Evolutionary conservation across 768 basidiomycete genomes (phyloP).

Genomic region (Dioszegia aurantiaca): DNA sequence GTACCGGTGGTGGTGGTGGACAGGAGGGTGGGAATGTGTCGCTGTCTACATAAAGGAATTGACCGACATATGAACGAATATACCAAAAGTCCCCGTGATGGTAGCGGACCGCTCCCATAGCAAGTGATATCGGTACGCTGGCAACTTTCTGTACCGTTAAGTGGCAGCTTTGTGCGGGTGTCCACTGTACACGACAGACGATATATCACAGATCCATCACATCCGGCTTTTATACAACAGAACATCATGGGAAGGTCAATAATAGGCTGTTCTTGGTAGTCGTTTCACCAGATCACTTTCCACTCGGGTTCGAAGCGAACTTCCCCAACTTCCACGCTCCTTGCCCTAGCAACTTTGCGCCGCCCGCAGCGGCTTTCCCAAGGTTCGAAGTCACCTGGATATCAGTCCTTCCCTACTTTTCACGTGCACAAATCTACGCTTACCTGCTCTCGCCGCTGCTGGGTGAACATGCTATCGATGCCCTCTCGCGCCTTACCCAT

Average conservation of each 20-base stretch:
- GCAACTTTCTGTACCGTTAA: too few species aligned
- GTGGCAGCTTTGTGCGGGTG: too few species aligned
- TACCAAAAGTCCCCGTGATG: too few species aligned
- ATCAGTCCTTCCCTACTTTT: too few species aligned
- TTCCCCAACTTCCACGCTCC: slow-evolving; percentile 32
- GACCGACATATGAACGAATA: too few species aligned
- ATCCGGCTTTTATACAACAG: neutral
- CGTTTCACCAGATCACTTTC: slow-evolving; percentile 2
- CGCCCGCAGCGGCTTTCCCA: slow-evolving; percentile 26
- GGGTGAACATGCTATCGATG: slow-evolving; percentile 18
- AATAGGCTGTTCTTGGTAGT: neutral
- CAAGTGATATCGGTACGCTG: too few species aligned
- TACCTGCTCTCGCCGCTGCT: slow-evolving; percentile 26
- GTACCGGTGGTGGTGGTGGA: slow-evolving; percentile 49
- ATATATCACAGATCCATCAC: too few species aligned
- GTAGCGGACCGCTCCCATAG: too few species aligned
- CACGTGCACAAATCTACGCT: too few species aligned
- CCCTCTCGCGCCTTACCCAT: slow-evolving; percentile 16
- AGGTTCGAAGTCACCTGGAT: slow-evolving; percentile 19
- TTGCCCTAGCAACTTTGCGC: slow-evolving; percentile 27
- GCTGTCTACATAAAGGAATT: slow-evolving; percentile 48
- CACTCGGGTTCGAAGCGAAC: slow-evolving; percentile 18
- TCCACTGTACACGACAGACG: too few species aligned
- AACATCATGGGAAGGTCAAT: too few species aligned
- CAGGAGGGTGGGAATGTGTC: slow-evolving; percentile 44